Conservation (phyloP, 2,329 filamentous ascomycete genomes). For the Aureobasidium sp. region DNA sequence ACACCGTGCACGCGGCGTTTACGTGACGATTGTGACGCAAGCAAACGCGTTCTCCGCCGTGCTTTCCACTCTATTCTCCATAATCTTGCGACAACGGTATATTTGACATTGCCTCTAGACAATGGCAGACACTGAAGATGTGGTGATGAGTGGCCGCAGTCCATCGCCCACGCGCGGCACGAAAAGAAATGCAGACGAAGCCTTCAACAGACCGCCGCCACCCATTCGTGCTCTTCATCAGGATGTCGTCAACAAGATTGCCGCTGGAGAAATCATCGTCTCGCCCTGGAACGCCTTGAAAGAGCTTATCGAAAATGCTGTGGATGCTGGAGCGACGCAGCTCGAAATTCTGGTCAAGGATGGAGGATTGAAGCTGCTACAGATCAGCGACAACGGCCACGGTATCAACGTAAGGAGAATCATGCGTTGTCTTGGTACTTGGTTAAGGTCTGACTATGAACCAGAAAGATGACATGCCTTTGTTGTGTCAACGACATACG, state of each 20-base stretch:
- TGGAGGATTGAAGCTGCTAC: slow-evolving; percentile 85
- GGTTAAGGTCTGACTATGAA: slow-evolving; percentile 37
- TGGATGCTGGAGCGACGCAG: slow-evolving; percentile 90
- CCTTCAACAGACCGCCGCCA: slow-evolving; percentile 17
- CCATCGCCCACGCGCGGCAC: slow-evolving; percentile 24
- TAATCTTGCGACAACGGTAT: neutral
- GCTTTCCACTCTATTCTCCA: neutral
- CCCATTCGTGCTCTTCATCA: slow-evolving; percentile 69
- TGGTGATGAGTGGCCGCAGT: neutral
- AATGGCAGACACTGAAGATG: neutral
- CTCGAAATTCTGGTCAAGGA: slow-evolving; percentile 91
- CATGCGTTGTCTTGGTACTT: neutral
- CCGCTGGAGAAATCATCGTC: slow-evolving; percentile 95
- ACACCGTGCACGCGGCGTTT: slow-evolving; percentile 6
- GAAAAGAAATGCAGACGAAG: slow-evolving; percentile 25
- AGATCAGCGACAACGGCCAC: slow-evolving; percentile 95
- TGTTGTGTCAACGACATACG: slow-evolving; percentile 91
- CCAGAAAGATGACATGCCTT: slow-evolving; percentile 72
- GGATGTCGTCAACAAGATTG: slow-evolving; percentile 97
- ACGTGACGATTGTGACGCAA: slow-evolving; percentile 3
- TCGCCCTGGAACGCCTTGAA: slow-evolving; percentile 94
- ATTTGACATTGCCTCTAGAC: neutral
- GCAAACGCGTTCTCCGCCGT: neutral
- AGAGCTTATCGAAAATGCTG: slow-evolving; percentile 92
- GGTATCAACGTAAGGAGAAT: slow-evolving; percentile 69